These are phyloP conservation scores for Dimocarpus longan DNA, from an alignment of 345 rosid genomes.

Conservation along the genomic window DNA sequence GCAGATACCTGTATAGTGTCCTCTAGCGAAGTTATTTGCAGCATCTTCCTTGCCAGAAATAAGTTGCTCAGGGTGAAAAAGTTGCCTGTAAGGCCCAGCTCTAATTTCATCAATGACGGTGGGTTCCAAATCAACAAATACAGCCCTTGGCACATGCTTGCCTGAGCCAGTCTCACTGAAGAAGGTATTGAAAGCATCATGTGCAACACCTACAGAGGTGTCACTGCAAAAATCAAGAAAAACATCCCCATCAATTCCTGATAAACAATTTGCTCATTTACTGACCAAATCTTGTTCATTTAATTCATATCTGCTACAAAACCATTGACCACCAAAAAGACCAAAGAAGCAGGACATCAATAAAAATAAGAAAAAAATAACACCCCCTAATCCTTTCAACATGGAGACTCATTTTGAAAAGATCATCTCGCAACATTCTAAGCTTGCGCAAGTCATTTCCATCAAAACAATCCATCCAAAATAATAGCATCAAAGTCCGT, in stretches of 20 bases:
- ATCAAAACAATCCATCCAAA: background rate
- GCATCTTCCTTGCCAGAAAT: slow-evolving; percentile 94
- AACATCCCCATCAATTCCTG: background rate
- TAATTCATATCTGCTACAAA: background rate
- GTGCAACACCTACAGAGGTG: slow-evolving; percentile 52
- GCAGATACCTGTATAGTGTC: slow-evolving; percentile 75
- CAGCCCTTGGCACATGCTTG: slow-evolving; percentile 85
- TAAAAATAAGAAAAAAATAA: background rate
- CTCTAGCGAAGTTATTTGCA: slow-evolving; percentile 92
- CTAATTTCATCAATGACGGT: slow-evolving; percentile 87
- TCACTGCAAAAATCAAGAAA: slow-evolving; percentile 50
- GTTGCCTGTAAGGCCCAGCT: slow-evolving; percentile 73
- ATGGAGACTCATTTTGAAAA: too few relatives aligned
- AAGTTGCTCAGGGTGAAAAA: slow-evolving; percentile 93
- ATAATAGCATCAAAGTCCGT: background rate
- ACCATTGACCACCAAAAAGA: background rate
- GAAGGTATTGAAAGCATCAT: slow-evolving; percentile 89
- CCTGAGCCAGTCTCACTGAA: slow-evolving; percentile 93
- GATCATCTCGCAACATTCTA: background rate
- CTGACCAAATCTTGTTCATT: background rate
- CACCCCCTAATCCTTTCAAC: background rate
- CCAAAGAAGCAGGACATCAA: background rate
- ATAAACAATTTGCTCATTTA: background rate
- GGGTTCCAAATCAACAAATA: slow-evolving; percentile 84
- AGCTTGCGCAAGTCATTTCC: background rate